Conservation (phyloP, 495 filamentous ascomycete genomes). For the Penicillium maclennaniae region DNA sequence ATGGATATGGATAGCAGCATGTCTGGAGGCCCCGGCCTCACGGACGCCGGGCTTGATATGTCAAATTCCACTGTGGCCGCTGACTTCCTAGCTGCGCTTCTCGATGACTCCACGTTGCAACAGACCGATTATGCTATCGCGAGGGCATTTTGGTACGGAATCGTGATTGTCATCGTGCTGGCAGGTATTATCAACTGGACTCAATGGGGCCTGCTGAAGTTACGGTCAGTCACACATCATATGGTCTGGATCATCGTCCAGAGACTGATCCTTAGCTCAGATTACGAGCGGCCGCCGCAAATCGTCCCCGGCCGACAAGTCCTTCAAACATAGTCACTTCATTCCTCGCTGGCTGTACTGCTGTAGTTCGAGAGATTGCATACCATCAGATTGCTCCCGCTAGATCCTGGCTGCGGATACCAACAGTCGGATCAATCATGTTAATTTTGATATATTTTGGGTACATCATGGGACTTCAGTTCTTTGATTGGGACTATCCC, state of each 20-base stretch:
- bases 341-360: slow-evolving; percentile 7
- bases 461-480: slow-evolving; percentile 10
- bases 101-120: slow-evolving; percentile 5
- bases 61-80: slow-evolving; percentile 10
- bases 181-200: slow-evolving; percentile 2
- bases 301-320: not conserved
- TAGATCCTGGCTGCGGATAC: slow-evolving; percentile 9
- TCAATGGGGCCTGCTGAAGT: slow-evolving; percentile 3
- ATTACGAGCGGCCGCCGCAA: slow-evolving; percentile 2
- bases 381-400: slow-evolving; percentile 9
- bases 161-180: slow-evolving; percentile 7
- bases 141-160: slow-evolving; percentile 12
- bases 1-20: slow-evolving; percentile 10
- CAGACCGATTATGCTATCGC: slow-evolving; percentile 4
- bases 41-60: slow-evolving; percentile 9
- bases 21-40: slow-evolving; percentile 13
- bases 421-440: slow-evolving; percentile 6
- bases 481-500: slow-evolving; percentile 3
- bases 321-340: slow-evolving; percentile 3
- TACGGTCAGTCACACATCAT: not conserved
- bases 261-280: not conserved
- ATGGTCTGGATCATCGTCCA: not conserved
- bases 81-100: slow-evolving; percentile 4
- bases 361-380: slow-evolving; percentile 3
- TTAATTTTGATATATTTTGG: slow-evolving; percentile 6